Evolutionary conservation across 371 early-diverging fungal species (phyloP).

Genomic region (Rhizopus microsporus): DNA sequence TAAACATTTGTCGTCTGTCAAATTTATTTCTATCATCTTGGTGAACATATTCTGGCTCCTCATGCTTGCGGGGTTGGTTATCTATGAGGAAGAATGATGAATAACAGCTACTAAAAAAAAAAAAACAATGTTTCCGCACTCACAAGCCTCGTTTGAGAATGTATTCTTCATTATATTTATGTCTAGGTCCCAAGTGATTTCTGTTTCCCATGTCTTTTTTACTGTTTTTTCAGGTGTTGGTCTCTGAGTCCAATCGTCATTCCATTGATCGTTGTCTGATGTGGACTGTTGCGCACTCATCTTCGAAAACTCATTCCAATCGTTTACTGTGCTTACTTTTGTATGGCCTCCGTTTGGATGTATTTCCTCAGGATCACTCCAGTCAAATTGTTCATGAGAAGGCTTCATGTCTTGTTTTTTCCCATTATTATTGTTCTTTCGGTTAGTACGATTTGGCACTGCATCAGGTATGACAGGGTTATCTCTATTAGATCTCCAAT

Average conservation of each 20-base stretch:
- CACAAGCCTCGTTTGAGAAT: neutral
- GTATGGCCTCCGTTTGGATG: neutral
- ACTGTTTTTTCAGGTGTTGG: neutral
- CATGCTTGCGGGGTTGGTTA: neutral
- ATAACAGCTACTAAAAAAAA: too few species aligned
- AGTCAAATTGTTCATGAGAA: neutral
- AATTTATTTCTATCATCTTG: slow-evolving; percentile 6
- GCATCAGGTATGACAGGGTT: too few species aligned
- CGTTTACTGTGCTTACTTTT: neutral
- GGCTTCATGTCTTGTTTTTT: neutral
- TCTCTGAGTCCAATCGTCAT: neutral
- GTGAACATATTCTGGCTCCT: neutral
- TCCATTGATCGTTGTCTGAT: neutral
- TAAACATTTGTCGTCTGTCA: neutral
- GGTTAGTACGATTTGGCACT: too few species aligned
- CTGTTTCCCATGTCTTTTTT: neutral
- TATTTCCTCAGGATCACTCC: too few species aligned
- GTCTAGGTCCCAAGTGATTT: neutral
- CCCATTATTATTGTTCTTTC: too few species aligned
- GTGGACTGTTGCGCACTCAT: neutral
- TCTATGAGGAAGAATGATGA: neutral
- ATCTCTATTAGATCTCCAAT: too few species aligned
- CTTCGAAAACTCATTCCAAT: neutral
- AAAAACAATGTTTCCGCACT: too few species aligned
- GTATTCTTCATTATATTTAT: neutral